Evolutionary conservation across 1,284 basidiomycete species (phyloP).

Genomic region (Hemileia vastatrix): DNA sequence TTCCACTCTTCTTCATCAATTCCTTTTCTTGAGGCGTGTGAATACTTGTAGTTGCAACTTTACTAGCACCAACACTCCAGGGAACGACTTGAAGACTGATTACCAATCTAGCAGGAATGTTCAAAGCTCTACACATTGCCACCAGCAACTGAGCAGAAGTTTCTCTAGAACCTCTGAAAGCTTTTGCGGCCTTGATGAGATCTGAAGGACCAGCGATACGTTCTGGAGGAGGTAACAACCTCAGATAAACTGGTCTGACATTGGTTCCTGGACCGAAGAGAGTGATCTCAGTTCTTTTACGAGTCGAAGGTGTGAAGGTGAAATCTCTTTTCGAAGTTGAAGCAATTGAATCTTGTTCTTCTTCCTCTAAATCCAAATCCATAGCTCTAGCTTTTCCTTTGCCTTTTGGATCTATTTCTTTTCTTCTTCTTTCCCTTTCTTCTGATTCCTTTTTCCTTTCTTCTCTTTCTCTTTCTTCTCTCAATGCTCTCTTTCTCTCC

Average conservation of each 20-base stretch:
- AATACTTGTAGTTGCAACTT: conserved; percentile 30
- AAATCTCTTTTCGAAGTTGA: not conserved
- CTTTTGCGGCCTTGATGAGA: conserved; percentile 26
- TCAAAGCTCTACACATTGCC: conserved; percentile 71
- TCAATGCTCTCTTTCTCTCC: conserved; percentile 22
- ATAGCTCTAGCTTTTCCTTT: too few species aligned
- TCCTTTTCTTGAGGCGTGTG: conserved; percentile 44
- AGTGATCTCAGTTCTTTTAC: conserved; percentile 31
- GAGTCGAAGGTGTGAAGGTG: not conserved
- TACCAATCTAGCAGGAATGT: conserved; percentile 76
- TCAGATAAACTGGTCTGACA: conserved; percentile 32
- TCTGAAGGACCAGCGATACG: conserved; percentile 28
- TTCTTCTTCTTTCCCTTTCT: not conserved
- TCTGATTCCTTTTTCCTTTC: too few species aligned
- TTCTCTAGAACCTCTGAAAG: conserved; percentile 83
- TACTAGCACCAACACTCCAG: conserved; percentile 53
- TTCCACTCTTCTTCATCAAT: conserved; percentile 32
- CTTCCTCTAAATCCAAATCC: too few species aligned
- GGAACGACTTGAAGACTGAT: conserved; percentile 81
- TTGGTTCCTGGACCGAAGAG: conserved; percentile 35
- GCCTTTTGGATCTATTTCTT: too few species aligned
- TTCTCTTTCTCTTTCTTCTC: too few species aligned
- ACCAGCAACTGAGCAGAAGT: conserved; percentile 84
- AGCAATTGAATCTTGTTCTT: not conserved
- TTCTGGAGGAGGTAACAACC: conserved; percentile 31